Percentiles rank a stretch among this genome's conserved stretches.
Conservation (phyloP, 768 basidiomycete species). For the Hypsizygus marmoreus region DNA sequence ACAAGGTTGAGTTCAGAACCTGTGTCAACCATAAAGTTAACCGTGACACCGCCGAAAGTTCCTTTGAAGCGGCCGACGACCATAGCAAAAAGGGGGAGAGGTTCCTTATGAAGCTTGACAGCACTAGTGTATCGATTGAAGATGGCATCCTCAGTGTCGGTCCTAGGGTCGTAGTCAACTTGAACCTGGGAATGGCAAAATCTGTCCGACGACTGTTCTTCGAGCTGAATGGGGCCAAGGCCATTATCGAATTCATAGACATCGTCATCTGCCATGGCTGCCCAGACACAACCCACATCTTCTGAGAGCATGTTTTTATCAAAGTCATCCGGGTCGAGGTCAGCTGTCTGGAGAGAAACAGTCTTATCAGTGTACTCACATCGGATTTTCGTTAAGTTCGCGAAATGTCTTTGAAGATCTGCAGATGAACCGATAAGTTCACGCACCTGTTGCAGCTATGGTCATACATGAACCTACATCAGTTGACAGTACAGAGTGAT, state of each 20-base stretch:
- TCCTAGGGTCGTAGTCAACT: not conserved
- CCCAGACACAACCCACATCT: not conserved
- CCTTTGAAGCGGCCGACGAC: constrained; percentile 10
- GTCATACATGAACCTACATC: not conserved
- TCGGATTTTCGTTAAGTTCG: constrained; percentile 9
- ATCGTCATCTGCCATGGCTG: not conserved
- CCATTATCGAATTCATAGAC: not conserved
- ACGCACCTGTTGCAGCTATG: not conserved
- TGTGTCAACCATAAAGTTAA: constrained; percentile 19
- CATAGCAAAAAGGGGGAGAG: constrained; percentile 12
- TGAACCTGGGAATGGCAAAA: not conserved
- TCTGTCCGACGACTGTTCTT: too few relatives aligned
- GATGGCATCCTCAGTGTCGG: constrained; percentile 1
- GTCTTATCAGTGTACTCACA: constrained; percentile 9
- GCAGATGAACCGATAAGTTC: not conserved
- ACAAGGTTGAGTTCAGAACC: constrained; percentile 26
- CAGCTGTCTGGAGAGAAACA: not conserved
- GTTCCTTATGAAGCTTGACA: not conserved
- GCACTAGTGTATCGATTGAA: constrained; percentile 7
- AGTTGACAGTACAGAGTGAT: not conserved
- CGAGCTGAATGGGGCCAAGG: not conserved
- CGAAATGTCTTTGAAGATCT: constrained; percentile 11
- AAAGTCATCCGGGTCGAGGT: not conserved
- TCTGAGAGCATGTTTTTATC: not conserved
- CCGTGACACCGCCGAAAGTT: constrained; percentile 8